Conservation (phyloP, 2,329 filamentous ascomycete genomes). For the Aureobasidium sp. region DNA sequence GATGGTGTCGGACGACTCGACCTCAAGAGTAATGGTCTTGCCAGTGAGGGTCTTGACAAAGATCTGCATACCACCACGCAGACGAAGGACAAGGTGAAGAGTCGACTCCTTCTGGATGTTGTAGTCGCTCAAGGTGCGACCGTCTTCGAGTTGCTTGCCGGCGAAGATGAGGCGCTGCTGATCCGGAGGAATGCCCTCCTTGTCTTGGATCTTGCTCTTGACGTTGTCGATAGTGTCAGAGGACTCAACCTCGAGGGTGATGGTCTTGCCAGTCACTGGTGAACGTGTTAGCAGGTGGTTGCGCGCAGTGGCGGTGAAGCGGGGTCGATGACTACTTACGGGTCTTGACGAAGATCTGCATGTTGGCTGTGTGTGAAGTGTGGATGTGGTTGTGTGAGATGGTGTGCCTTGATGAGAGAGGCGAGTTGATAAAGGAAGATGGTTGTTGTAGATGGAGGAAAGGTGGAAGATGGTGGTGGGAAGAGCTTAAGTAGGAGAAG, state of each 20-base stretch:
- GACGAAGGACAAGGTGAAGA: conserved; percentile 56
- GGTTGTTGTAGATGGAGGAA: not conserved
- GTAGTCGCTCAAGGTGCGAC: conserved; percentile 83
- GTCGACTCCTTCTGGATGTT: conserved; percentile 76
- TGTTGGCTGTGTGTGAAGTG: conserved; percentile 32
- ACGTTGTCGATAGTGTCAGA: conserved; percentile 93
- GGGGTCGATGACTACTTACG: conserved; percentile 50
- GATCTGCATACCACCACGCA: conserved; percentile 62
- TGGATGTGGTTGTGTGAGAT: conserved; percentile 16
- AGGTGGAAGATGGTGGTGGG: conserved; percentile 2
- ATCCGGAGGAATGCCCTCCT: conserved; percentile 92
- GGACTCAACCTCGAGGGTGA: conserved; percentile 59
- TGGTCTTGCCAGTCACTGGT: conserved; percentile 58
- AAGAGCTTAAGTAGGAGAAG: conserved; percentile 4
- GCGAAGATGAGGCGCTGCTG: conserved; percentile 95
- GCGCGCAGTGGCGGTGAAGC: conserved; percentile 21
- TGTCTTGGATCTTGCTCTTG: conserved; percentile 95
- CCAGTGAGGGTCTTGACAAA: conserved; percentile 48
- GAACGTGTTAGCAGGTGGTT: conserved; percentile 27
- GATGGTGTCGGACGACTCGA: conserved; percentile 82
- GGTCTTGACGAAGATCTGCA: conserved; percentile 99
- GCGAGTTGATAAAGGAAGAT: conserved; percentile 3
- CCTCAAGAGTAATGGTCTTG: conserved; percentile 90
- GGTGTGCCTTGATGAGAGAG: not conserved
- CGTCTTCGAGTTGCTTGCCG: conserved; percentile 93